Conservation (phyloP, 371 early-diverging fungal species). For the Fennellomyces sp. region DNA sequence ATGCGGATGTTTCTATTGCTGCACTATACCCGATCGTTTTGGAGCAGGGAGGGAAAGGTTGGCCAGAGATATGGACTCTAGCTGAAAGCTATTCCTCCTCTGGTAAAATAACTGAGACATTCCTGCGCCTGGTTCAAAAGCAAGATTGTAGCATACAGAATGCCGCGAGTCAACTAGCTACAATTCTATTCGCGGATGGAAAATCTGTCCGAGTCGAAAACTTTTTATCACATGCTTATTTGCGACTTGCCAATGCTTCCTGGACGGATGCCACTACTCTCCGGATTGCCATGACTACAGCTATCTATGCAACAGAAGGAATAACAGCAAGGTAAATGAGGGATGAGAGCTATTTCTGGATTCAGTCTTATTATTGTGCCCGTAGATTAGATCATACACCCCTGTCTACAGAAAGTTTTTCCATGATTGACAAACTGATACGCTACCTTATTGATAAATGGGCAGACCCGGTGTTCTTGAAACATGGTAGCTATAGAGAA, state of each 20-base stretch:
- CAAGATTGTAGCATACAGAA: background rate
- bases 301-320: background rate
- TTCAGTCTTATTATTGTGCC: background rate
- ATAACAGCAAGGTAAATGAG: background rate
- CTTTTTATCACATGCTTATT: background rate
- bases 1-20: constrained; percentile 23
- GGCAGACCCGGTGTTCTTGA: constrained; percentile 42
- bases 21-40: constrained; percentile 23
- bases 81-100: background rate
- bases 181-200: background rate
- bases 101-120: background rate
- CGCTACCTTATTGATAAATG: constrained; percentile 23
- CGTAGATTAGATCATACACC: background rate
- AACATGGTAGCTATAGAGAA: constrained; percentile 27
- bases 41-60: background rate
- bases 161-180: background rate
- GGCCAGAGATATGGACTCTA: background rate
- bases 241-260: background rate
- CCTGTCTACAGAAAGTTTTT: background rate
- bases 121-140: background rate
- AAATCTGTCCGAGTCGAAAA: background rate
- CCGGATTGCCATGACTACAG: background rate
- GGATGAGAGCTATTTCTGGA: background rate
- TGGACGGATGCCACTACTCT: background rate
- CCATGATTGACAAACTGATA: background rate